Conservation (phyloP, 1,284 basidiomycete species). For the Afroboletus lepidellus region DNA sequence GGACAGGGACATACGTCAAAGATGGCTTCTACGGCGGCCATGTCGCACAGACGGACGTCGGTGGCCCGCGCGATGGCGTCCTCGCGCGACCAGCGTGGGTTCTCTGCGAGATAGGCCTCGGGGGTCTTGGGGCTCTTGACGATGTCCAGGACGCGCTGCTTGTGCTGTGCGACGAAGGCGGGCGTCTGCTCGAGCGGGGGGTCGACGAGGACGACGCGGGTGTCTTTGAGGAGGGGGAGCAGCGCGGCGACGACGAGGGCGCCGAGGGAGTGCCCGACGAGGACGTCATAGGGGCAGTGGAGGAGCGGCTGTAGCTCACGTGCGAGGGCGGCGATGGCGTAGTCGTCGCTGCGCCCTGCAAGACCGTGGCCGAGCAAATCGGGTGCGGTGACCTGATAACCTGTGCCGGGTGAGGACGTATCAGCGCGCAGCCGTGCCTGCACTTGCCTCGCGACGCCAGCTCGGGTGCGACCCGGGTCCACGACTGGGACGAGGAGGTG, state of each 20-base stretch:
- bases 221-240: conserved; percentile 4
- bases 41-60: conserved; percentile 4
- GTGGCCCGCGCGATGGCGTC: background rate
- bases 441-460: conserved; percentile 14
- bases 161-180: background rate
- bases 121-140: background rate
- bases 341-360: conserved; percentile 11
- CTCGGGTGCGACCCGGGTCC: conserved; percentile 6
- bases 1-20: conserved; percentile 6
- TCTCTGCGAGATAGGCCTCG: background rate
- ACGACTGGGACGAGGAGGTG: conserved; percentile 2
- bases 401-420: conserved; percentile 1
- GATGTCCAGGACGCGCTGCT: accelerated
- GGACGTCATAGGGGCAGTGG: conserved; percentile 3
- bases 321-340: conserved; percentile 15
- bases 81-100: conserved; percentile 3
- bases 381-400: conserved; percentile 19
- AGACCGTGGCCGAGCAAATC: conserved; percentile 24
- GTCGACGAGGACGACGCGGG: conserved; percentile 9
- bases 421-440: background rate
- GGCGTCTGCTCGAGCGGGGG: conserved; percentile 12
- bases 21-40: background rate
- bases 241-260: conserved; percentile 9
- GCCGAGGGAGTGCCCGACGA: conserved; percentile 24
- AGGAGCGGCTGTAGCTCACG: conserved; percentile 14